Percentiles rank a stretch among this genome's conserved stretches.
These are phyloP conservation scores for Candida khao-thaluensis DNA, from an alignment of 805 yeast species.

Conservation along the genomic window DNA sequence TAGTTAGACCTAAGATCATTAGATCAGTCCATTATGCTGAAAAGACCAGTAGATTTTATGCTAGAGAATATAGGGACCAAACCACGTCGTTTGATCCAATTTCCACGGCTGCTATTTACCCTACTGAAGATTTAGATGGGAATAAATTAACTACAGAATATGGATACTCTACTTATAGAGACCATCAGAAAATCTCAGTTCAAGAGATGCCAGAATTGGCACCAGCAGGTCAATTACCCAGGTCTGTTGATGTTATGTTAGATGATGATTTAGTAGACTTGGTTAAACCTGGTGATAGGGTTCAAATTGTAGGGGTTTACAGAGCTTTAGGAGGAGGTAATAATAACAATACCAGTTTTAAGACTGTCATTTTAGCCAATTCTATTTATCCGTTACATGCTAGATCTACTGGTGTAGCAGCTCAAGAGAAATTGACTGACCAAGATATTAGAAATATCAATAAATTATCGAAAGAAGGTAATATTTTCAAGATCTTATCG, in stretches of 20 bases:
- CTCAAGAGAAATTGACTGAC: conserved; percentile 68
- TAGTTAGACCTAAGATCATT: conserved; percentile 88
- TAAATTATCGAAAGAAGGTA: conserved; percentile 64
- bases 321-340: conserved; percentile 80
- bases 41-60: conserved; percentile 76
- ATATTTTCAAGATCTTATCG: conserved; percentile 75
- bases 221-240: conserved; percentile 96
- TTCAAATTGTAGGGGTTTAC: conserved; percentile 91
- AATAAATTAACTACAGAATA: conserved; percentile 86
- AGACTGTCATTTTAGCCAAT: conserved; percentile 81
- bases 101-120: conserved; percentile 81
- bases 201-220: conserved; percentile 98
- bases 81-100: conserved; percentile 87
- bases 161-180: conserved; percentile 88
- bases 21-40: conserved; percentile 93
- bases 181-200: conserved; percentile 88
- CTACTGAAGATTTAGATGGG: conserved; percentile 90
- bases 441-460: conserved; percentile 84
- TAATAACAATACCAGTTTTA: conserved; percentile 64
- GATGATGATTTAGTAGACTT: conserved; percentile 93
- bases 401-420: conserved; percentile 80
- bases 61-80: conserved; percentile 89
- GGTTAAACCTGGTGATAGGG: conserved; percentile 94
- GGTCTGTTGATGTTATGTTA: conserved; percentile 87
- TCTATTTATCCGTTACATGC: conserved; percentile 88